Base-by-base conservation (phyloP, 495 filamentous ascomycete genomes). In the Alectoria sarmentosa region DNA sequence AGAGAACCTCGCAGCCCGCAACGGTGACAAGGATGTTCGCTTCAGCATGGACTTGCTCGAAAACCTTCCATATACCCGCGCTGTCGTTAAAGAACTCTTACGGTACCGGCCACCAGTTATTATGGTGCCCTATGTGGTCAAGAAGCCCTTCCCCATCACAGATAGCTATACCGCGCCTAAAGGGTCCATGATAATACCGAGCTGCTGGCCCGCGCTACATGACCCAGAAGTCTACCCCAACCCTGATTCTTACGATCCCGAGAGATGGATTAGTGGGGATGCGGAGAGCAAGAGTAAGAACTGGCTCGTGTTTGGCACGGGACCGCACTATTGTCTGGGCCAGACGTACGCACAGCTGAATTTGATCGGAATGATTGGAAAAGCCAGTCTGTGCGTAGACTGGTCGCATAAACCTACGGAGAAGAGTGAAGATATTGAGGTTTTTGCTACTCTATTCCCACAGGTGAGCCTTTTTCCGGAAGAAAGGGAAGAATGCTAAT, bases 391-490 rank as follows among this genome's bases (percentile, higher is more conserved):
- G 73, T 80, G 86, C 69, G 80, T 98, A 70, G 87, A 97, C 75
- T 98, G 94, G 94, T 83, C 86, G 75, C 94, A 98, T 76, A 83
- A 89, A 70, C 73, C 88, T 19, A 98, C 94, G 23, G 82, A 85
- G 0, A 63, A 78, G 56, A 95, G 90, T 0, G 95, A 98, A 78
- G 86, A 95, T 73, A 98, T 98, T 76, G 92, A 96, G 82, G 93
- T 98, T 63, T 98, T 98, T 77, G 94, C 95, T 14, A 96, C 91
- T 32, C 94, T 98, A 64, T 98, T 98, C 82, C 94, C 94, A 58
- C 87, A 89, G 88, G 92, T 96, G 80, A 76, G 87, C 77, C 56
- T 30, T 44, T 71, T 46, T 26, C 56, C 3, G 65, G 39, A 58
- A 49, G 68, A 63, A 58, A 21, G 42, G 65, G 69, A 44, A 60